Base-by-base conservation (phyloP, 164 flowering plant genomes). In the Dillenia suffruticosa region DNA sequence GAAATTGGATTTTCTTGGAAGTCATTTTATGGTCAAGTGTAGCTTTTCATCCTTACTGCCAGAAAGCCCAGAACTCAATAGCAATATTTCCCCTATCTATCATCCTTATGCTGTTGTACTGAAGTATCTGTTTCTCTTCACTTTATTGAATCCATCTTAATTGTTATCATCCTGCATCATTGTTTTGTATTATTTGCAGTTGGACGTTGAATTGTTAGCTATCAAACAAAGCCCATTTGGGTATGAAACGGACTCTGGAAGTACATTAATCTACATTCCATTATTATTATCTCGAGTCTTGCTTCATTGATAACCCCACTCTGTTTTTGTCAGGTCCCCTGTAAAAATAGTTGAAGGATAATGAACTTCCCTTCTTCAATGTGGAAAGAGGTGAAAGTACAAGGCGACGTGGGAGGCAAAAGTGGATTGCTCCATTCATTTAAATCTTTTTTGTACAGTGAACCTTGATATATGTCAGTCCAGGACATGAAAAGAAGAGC, bases 221-320 rank as follows among this genome's bases (percentile, higher is more conserved):
- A 85, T 90, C 84, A 90, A 90, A 62, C 90, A 90, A 69, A 87
- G 80, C 64, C 84, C 94, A 63, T 87, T 90, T 54, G 94, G 97
- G 95, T 90, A 81, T 50, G 89, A 62, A 52, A 63, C 26, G 51
- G 50, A 17, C 43, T 24, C 53, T 47, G 7, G 44, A 11, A 64
- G 47, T 51, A 45, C 43, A 46, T n/a, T 46, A 17, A 17, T 44
- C 12, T 12, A 49, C 45, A 9, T 4, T 54, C 9, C 40, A 24
- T 45, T 51, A 51, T 15, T 6, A 26, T 17, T 9, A 26, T 26
- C 32, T 26, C 5, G 46, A 7, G 12, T 12, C 15, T 7, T 44
- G 8, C 45, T 10, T 51, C 49, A 16, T 50, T 49, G 10, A 49
- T 0, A 57, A 6, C 17, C 72, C 61, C 54, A 13, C 50, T 65